Percentiles rank a stretch among this genome's conserved stretches.
Conservation (phyloP, 495 filamentous ascomycete species). For the Pseudoneurospora amorphoporcata region DNA sequence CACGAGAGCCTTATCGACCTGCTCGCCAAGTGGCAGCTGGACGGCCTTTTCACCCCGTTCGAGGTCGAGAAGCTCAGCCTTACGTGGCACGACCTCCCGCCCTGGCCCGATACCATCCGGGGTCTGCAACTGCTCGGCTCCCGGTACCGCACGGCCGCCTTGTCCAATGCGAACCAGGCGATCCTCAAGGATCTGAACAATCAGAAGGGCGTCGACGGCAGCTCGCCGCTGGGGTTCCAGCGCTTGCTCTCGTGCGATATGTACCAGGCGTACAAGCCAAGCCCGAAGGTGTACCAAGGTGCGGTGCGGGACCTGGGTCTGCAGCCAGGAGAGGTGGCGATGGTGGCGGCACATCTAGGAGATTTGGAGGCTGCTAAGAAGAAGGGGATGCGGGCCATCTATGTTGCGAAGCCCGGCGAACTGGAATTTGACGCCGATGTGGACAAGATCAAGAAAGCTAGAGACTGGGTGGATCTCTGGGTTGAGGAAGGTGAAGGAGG, state of each 20-base stretch:
- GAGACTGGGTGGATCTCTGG: slow-evolving; percentile 58
- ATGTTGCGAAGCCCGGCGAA: slow-evolving; percentile 59
- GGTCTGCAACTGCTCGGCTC: slow-evolving; percentile 48
- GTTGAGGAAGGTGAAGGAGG: slow-evolving; percentile 38
- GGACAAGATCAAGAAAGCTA: slow-evolving; percentile 40
- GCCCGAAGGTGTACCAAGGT: slow-evolving; percentile 54
- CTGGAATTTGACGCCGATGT: slow-evolving; percentile 48
- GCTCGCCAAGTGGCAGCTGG: slow-evolving; percentile 42
- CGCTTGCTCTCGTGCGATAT: slow-evolving; percentile 54
- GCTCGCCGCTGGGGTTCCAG: slow-evolving; percentile 43
- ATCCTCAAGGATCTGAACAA: slow-evolving; percentile 54
- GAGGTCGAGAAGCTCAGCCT: slow-evolving; percentile 48
- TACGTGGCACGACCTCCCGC: slow-evolving; percentile 60
- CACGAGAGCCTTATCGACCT: slow-evolving; percentile 47
- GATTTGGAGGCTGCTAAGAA: slow-evolving; percentile 58
- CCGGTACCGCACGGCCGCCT: slow-evolving; percentile 48
- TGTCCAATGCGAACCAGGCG: slow-evolving; percentile 64
- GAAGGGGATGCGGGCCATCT: slow-evolving; percentile 58
- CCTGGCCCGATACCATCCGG: slow-evolving; percentile 53
- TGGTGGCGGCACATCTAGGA: slow-evolving; percentile 69
- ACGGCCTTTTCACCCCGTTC: slow-evolving; percentile 46
- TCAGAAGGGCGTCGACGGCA: slow-evolving; percentile 26
- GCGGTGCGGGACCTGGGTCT: slow-evolving; percentile 50
- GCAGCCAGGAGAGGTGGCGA: slow-evolving; percentile 49
- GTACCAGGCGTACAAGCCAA: slow-evolving; percentile 72